Percentiles rank a stretch among this genome's conserved stretches.
These are phyloP conservation scores for Kingdonia uniflora DNA, from an alignment of 164 flowering plant genomes.

Conservation along the genomic window DNA sequence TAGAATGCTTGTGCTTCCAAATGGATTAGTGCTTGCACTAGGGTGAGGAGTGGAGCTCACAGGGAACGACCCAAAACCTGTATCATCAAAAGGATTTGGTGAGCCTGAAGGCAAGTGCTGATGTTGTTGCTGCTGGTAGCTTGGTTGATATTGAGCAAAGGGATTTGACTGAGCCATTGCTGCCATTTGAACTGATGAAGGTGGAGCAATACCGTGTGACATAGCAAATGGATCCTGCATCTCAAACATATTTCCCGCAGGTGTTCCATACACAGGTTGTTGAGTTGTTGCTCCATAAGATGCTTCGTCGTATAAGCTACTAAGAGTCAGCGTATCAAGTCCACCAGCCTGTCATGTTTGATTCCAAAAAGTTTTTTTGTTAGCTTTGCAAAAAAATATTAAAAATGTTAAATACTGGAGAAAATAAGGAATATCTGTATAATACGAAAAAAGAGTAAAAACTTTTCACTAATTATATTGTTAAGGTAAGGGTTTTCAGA, in stretches of 20 bases:
- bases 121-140: constrained; percentile 20
- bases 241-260: constrained; percentile 73
- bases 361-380: too few species aligned
- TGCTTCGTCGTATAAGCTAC: constrained; percentile 81
- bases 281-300: constrained; percentile 65
- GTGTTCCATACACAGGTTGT: constrained; percentile 72
- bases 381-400: too few species aligned
- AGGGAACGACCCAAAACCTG: constrained; percentile 61
- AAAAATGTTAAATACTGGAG: too few species aligned
- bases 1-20: constrained; percentile 63
- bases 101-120: too few species aligned
- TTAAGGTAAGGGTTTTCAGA: too few species aligned
- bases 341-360: constrained; percentile 78
- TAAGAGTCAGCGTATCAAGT: constrained; percentile 70
- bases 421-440: too few species aligned
- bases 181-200: constrained; percentile 68
- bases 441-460: too few species aligned
- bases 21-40: constrained; percentile 56
- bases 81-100: constrained; percentile 80
- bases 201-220: constrained; percentile 47
- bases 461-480: too few species aligned
- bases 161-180: constrained; percentile 61
- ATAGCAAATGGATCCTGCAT: constrained; percentile 71
- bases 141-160: constrained; percentile 22
- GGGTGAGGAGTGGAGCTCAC: constrained; percentile 32